Conservation (phyloP, 192 early-diverging fungal genomes). For the Backusella parvicylindrica region DNA sequence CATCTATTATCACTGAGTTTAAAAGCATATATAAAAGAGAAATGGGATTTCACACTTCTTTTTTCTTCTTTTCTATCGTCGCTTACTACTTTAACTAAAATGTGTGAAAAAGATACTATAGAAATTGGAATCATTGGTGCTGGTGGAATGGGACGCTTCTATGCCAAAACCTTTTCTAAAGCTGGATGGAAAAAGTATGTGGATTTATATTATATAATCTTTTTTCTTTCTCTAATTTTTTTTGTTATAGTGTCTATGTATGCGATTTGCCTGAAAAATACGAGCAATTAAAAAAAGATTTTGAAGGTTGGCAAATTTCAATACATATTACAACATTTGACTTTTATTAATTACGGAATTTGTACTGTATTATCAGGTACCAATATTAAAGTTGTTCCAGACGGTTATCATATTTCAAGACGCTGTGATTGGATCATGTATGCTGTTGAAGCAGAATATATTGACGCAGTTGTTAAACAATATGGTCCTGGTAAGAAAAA, state of each 20-base stretch:
- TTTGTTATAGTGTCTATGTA: conserved; percentile 66
- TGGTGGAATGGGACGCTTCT: conserved; percentile 94
- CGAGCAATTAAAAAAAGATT: conserved; percentile 57
- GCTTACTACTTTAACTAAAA: not conserved
- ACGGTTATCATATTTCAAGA: conserved; percentile 86
- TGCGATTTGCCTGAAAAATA: conserved; percentile 82
- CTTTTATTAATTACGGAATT: not conserved
- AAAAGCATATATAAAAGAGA: not conserved
- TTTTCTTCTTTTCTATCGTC: not conserved
- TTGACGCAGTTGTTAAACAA: conserved; percentile 71
- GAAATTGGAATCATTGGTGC: conserved; percentile 92
- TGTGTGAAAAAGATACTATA: conserved; percentile 47
- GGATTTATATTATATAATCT: not conserved
- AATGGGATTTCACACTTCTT: not conserved
- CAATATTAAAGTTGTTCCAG: conserved; percentile 61
- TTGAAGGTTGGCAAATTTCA: conserved; percentile 37
- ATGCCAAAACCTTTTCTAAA: conserved; percentile 63
- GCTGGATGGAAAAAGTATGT: conserved; percentile 76
- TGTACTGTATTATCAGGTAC: conserved; percentile 27
- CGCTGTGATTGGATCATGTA: conserved; percentile 89
- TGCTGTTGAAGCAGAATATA: conserved; percentile 89
- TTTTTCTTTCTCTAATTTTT: not conserved
- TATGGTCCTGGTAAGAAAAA: conserved; percentile 74
- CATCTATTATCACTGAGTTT: not conserved
- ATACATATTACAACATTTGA: not conserved